phyloP scores from a whole-genome alignment of 2,329 filamentous ascomycete species.

The Pseudopithomyces maydicus region DNA sequence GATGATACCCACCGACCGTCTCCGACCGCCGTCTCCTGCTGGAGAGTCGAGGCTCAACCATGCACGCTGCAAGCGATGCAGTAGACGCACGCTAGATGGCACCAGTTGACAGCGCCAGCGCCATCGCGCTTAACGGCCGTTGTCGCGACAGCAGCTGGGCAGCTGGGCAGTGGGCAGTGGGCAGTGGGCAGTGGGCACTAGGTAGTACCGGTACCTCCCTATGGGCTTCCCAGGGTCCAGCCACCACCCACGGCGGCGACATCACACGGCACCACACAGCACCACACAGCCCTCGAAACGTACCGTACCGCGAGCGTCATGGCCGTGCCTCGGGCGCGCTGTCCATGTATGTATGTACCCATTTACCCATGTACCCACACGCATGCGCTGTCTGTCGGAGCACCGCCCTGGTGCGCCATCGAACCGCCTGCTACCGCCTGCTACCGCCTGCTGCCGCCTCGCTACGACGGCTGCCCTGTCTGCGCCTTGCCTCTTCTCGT shows the following conservation, averaged over 20 bases:
- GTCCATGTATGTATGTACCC: no score
- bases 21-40: background rate
- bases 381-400: background rate
- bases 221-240: background rate
- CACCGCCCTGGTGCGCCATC: background rate
- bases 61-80: background rate
- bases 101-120: background rate
- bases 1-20: no score
- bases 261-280: no score
- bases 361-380: no score
- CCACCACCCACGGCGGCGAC: no score
- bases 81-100: background rate
- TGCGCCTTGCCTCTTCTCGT: constrained; percentile 1
- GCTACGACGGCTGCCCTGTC: constrained; percentile 2
- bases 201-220: no score
- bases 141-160: no score
- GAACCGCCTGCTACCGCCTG: background rate
- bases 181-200: no score
- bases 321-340: no score
- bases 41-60: background rate
- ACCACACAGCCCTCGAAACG: no score
- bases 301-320: no score
- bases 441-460: background rate
- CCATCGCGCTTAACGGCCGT: background rate
- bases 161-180: no score